phyloP scores from a whole-genome alignment of 2,329 filamentous ascomycete genomes.

The Penicillium sp. region DNA sequence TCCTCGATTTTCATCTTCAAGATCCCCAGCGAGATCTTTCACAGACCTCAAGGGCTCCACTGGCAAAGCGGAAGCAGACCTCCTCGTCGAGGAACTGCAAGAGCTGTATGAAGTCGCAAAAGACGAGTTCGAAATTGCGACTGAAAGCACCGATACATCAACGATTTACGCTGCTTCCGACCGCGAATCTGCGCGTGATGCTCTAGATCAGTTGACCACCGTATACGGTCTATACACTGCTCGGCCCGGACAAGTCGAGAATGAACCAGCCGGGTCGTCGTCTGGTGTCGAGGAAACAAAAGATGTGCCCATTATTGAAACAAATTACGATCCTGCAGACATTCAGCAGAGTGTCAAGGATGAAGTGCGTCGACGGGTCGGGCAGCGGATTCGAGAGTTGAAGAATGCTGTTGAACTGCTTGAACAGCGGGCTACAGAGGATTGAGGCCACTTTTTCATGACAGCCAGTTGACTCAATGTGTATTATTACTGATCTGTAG shows the following conservation, averaged over 20 bases:
- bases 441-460: conserved; percentile 21
- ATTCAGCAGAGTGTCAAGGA: conserved; percentile 35
- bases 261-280: conserved; percentile 1
- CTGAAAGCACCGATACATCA: conserved; percentile 46
- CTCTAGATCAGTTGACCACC: conserved; percentile 40
- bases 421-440: conserved; percentile 42
- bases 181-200: conserved; percentile 47
- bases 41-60: conserved; percentile 8
- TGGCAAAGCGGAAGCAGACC: conserved; percentile 32
- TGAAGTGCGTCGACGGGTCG: conserved; percentile 47
- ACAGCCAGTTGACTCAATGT: neutral
- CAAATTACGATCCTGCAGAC: conserved; percentile 33
- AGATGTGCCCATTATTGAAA: conserved; percentile 28
- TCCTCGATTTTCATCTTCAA: neutral
- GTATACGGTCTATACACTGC: conserved; percentile 38
- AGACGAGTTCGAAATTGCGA: conserved; percentile 52
- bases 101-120: conserved; percentile 44
- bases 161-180: conserved; percentile 50
- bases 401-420: conserved; percentile 44
- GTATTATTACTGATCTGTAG: neutral
- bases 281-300: conserved; percentile 1
- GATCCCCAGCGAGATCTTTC: neutral
- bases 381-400: conserved; percentile 48
- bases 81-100: conserved; percentile 39
- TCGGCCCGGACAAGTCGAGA: conserved; percentile 14